A percentile compares a stretch with the other conserved stretches of the same genome.
These are phyloP conservation scores for Gaultheria prostrata DNA, from an alignment of 148 eudicot species.

Conservation along the genomic window DNA sequence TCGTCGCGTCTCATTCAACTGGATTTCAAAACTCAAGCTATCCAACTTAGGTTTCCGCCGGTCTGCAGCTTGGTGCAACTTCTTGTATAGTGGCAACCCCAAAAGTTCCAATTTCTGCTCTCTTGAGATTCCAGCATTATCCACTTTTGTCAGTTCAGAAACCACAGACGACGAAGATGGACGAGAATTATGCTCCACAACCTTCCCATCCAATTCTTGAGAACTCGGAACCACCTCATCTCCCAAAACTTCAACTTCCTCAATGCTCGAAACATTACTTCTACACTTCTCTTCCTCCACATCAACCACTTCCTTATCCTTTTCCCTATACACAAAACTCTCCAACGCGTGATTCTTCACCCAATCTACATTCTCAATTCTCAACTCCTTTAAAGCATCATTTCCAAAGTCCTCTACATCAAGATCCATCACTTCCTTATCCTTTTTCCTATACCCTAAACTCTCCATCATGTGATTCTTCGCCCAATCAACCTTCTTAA, in stretches of 20 bases:
- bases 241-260: slow-evolving; percentile 35
- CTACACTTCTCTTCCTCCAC: slow-evolving; percentile 15
- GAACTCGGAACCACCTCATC: slow-evolving; percentile 24
- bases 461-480: slow-evolving; percentile 21
- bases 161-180: slow-evolving; percentile 34
- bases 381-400: slow-evolving; percentile 39
- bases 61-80: slow-evolving; percentile 37
- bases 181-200: slow-evolving; percentile 23
- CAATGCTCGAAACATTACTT: slow-evolving; percentile 34
- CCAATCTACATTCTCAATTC: slow-evolving; percentile 35
- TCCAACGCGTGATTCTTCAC: slow-evolving; percentile 21
- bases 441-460: slow-evolving; percentile 25
- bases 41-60: slow-evolving; percentile 33
- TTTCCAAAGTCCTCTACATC: slow-evolving; percentile 10
- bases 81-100: slow-evolving; percentile 35
- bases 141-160: slow-evolving; percentile 33
- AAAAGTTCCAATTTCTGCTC: slow-evolving; percentile 18
- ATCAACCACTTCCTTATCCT: slow-evolving; percentile 38
- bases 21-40: slow-evolving; percentile 39
- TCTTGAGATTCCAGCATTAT: slow-evolving; percentile 21
- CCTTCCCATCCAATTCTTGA: slow-evolving; percentile 24
- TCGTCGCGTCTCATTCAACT: slow-evolving; percentile 26
- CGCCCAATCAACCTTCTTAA: slow-evolving; percentile 32
- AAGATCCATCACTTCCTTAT: slow-evolving; percentile 33
- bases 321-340: slow-evolving; percentile 19